phyloP scores from a whole-genome alignment of 495 filamentous ascomycete genomes.

The Immersiella caudata region DNA sequence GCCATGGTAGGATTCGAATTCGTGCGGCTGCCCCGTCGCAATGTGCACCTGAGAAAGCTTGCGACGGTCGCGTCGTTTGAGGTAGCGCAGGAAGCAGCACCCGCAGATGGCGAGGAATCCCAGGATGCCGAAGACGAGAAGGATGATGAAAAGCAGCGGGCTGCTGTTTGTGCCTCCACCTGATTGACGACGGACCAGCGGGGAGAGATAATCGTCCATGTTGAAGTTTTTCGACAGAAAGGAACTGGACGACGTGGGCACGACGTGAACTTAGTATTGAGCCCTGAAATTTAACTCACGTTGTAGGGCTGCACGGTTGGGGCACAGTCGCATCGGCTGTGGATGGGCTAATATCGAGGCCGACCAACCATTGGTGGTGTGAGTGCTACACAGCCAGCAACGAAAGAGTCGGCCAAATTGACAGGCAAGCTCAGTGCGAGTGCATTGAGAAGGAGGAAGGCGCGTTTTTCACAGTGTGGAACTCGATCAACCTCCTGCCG shows the following conservation, averaged over 20 bases:
- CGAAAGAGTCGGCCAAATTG: background rate
- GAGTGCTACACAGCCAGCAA: background rate
- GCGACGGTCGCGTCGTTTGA: background rate
- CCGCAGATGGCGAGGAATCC: background rate
- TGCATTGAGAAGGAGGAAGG: background rate
- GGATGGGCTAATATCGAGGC: background rate
- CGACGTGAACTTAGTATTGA: background rate
- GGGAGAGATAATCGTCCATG: background rate
- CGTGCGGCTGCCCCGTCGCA: background rate
- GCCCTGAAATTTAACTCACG: background rate
- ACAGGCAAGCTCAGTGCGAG: background rate
- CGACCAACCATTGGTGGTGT: background rate
- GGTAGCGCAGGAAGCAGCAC: background rate
- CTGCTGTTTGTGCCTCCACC: background rate
- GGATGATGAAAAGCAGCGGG: background rate
- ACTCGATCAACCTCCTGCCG: background rate
- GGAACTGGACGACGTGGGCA: background rate
- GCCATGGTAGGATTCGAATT: background rate
- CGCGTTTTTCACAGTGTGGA: background rate
- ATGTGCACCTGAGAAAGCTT: background rate
- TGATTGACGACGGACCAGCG: background rate
- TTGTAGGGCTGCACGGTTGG: constrained; percentile 1
- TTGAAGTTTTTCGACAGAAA: background rate
- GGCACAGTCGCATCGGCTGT: constrained; percentile 3
- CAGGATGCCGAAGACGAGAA: background rate